Base-by-base conservation (phyloP, 2,329 filamentous ascomycete genomes). In the Aquanectria penicillioides region DNA sequence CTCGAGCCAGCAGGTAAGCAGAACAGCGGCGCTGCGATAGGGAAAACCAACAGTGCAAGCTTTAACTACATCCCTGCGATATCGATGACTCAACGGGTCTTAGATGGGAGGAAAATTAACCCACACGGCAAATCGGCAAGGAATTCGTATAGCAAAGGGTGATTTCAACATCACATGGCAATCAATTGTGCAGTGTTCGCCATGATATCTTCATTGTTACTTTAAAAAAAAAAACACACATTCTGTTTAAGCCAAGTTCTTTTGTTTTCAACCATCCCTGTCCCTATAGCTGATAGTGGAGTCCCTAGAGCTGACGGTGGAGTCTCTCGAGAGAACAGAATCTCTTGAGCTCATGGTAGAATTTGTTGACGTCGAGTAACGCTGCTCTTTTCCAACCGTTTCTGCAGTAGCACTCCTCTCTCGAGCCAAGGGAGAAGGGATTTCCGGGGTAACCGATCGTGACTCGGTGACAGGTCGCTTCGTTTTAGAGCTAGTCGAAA, bases 361-460 rank as follows among this genome's bases (percentile, higher is more conserved):
- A 6, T 33, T 52, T 23, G 53, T 49, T 8, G 53, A 43, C 6
- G 46, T 49, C 13, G 55, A 58, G 10, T 58, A 52, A 34, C 55
- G 48, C 28, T 47, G 41, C 33, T 53, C 40, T 28, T 29, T 28
- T 5, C 36, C 38, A 6, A 44, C 34, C 15, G 41, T 34, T 23
- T 58, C 55, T 23, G 47, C 33, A 10, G 67, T 64, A 17, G 57
- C 62, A 43, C 74, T 82, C 59, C 78, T 82, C 64, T 83, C 83
- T 48, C 75, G 77, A 6, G 82, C 80, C 58, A 87, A 69, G 3
- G 83, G 84, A 3, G 84, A 86, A 5, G 83, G 76, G 15, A 78
- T 77, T 36, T 87, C 84, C 1, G 84, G 84, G 3, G 84, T 86
- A 3, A 83, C 77, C 5, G 83, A 86, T 47, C 84, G 74, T 4